Percentiles rank a stretch among this genome's conserved stretches.
phyloP scores from a whole-genome alignment of 2,329 filamentous ascomycete genomes.

The Sarocladium brachiariae region DNA sequence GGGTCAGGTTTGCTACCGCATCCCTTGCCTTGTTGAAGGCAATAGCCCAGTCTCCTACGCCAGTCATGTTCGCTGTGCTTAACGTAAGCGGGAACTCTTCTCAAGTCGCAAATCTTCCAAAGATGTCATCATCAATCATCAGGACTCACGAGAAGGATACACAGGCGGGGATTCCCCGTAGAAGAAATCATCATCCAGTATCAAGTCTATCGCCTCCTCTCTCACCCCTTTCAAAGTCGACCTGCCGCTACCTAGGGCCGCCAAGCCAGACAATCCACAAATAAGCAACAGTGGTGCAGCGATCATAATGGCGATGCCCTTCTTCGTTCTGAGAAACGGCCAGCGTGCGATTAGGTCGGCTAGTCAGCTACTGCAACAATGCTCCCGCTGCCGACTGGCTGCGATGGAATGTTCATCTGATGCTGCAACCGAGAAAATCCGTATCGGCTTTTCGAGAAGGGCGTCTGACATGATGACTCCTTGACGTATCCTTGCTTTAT shows the following conservation, averaged over 20 bases:
- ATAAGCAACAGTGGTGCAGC: constrained; percentile 10
- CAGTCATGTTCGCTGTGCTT: constrained; percentile 43
- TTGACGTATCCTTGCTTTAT: too few species aligned
- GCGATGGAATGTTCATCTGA: not conserved
- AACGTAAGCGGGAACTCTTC: too few species aligned
- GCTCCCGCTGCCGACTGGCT: not conserved
- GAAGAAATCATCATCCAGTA: constrained; percentile 36
- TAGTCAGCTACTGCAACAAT: constrained; percentile 1
- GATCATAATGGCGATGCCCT: constrained; percentile 10
- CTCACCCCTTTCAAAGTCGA: not conserved
- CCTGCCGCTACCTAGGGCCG: constrained; percentile 10
- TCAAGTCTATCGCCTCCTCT: constrained; percentile 15
- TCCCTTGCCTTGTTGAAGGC: constrained; percentile 60
- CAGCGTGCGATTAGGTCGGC: constrained; percentile 9
- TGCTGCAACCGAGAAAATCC: not conserved
- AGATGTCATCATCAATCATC: not conserved
- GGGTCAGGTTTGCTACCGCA: constrained; percentile 65
- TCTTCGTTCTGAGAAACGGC: constrained; percentile 12
- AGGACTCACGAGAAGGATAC: constrained; percentile 42
- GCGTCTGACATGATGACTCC: not conserved
- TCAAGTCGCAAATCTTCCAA: not conserved
- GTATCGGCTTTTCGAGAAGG: constrained; percentile 1
- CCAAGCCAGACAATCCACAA: constrained; percentile 9
- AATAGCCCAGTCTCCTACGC: constrained; percentile 58
- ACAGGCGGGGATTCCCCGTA: constrained; percentile 44